Percentiles rank a stretch among this genome's conserved stretches.
Conservation (phyloP, 805 yeast genomes). For the Schwanniomyces yamadae region DNA sequence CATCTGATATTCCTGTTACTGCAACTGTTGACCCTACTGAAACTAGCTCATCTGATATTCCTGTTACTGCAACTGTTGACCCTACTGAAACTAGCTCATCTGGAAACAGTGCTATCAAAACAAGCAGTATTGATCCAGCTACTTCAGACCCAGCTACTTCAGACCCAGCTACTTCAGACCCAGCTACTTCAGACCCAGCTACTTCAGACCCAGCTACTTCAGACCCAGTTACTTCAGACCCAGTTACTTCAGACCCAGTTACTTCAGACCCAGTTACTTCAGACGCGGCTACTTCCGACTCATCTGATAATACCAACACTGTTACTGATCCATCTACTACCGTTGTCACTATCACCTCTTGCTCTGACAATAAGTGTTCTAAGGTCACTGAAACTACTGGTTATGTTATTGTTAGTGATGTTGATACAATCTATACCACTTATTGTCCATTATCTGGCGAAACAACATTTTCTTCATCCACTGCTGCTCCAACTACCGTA, state of each 20-base stretch:
- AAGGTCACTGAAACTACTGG: constrained; percentile 34
- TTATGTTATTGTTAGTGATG: constrained; percentile 29
- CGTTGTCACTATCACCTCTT: constrained; percentile 38
- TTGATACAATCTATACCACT: constrained; percentile 39
- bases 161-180: background rate
- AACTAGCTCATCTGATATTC: background rate
- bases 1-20: constrained; percentile 12
- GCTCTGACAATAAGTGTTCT: constrained; percentile 32
- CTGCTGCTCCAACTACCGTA: constrained; percentile 8
- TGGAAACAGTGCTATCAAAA: too few species aligned
- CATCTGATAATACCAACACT: constrained; percentile 12
- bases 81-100: background rate
- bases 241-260: background rate
- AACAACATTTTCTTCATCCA: constrained; percentile 8
- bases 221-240: background rate
- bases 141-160: background rate
- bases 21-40: constrained; percentile 7
- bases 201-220: background rate
- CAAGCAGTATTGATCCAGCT: too few species aligned
- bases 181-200: background rate
- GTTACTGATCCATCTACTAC: constrained; percentile 22
- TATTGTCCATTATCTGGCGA: constrained; percentile 27
- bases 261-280: background rate
- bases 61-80: background rate
- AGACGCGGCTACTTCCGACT: constrained; percentile 7